Base-by-base conservation (phyloP, 2,329 filamentous ascomycete genomes). In the Scytalidium sp. region DNA sequence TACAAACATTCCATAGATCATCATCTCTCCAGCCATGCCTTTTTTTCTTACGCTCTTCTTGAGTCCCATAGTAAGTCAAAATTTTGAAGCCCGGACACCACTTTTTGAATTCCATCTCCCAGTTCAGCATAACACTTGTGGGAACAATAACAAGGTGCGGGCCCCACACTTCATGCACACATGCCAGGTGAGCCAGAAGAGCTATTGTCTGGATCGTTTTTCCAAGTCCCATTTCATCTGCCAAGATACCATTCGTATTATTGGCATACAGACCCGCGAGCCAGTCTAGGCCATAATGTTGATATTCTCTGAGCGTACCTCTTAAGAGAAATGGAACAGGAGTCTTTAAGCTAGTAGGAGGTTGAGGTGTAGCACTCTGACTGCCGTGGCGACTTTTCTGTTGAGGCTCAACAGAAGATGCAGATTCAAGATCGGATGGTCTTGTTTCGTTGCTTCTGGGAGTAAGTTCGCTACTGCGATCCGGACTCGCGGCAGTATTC, bases 91-190 rank as follows among this genome's bases (percentile, higher is more conserved):
- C 93, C 3, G 95, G 94, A 50, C 92, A 90, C 83, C 93, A 99
- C 67, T 99, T 99, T 65, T 97, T 97, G 78, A 99, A 99, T 70
- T 99, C 94, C 88, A 97, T 97, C 68, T 99, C 95, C 94, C 94
- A 99, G 65, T 99, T 99, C 56, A 99, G 82, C 79, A 99, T 97
- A 44, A 99, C 95, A 69, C 92, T 97, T 2, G 94, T 99, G 1
- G 94, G 94, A 2, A 99, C 94, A 53, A 99, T 88, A 44, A 99
- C 90, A 20, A 99, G 75, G 73, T 99, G 94, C 1, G 94, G 91
- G 0, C 95, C 94, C 95, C 94, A 99, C 4, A 96, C 84, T 62
- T 91, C 84, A 64, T 96, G 88, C 36, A 90, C 80, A 54, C 92
- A 92, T 8, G 95, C 94, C 29, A 99, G 78, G 66, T 99, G 93